A percentile compares a stretch with the other conserved stretches of the same genome.
Evolutionary conservation across 2,329 filamentous ascomycete genomes (phyloP).

Genomic region (Pseudovirgaria hyperparasitica): DNA sequence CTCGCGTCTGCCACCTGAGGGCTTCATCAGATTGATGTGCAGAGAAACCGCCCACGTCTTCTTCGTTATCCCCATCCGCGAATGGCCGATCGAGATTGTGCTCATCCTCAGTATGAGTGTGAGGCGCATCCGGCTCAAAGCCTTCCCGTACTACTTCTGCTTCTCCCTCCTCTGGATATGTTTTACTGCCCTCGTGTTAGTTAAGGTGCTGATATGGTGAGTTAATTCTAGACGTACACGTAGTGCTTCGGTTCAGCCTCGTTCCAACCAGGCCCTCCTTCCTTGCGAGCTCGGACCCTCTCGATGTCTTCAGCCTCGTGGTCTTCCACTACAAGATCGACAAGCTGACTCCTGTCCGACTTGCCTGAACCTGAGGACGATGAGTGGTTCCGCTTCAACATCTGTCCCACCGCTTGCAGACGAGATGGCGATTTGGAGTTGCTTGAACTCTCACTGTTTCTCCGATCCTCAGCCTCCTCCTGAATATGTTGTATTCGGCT

Average conservation of each 20-base stretch:
- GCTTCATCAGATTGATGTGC: slow-evolving; percentile 30
- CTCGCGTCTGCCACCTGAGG: slow-evolving; percentile 28
- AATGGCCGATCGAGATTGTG: slow-evolving; percentile 35
- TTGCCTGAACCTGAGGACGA: slow-evolving; percentile 32
- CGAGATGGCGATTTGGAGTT: slow-evolving; percentile 20
- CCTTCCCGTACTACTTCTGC: slow-evolving; percentile 41
- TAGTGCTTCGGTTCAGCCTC: slow-evolving; percentile 41
- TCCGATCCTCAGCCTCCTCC: slow-evolving; percentile 12
- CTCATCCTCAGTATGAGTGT: slow-evolving; percentile 28
- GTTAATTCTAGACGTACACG: slow-evolving; percentile 29
- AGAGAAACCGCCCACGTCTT: slow-evolving; percentile 19
- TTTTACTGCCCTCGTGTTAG: slow-evolving; percentile 23
- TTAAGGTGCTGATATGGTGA: neutral
- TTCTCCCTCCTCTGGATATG: slow-evolving; percentile 33
- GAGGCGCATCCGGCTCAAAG: slow-evolving; percentile 37
- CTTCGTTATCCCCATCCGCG: slow-evolving; percentile 27
- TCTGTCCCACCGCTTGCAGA: slow-evolving; percentile 20
- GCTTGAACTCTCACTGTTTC: slow-evolving; percentile 12
- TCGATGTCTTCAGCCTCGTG: slow-evolving; percentile 48
- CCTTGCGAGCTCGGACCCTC: slow-evolving; percentile 47
- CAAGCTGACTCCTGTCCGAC: slow-evolving; percentile 49
- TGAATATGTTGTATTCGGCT: slow-evolving; percentile 34
- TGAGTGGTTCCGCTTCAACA: slow-evolving; percentile 36
- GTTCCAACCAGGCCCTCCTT: slow-evolving; percentile 49
- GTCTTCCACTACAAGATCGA: slow-evolving; percentile 56